Percentiles rank a stretch among this genome's conserved stretches.
phyloP scores from a whole-genome alignment of 352 stramenopile genomes.

The Pythium sukuiense region DNA sequence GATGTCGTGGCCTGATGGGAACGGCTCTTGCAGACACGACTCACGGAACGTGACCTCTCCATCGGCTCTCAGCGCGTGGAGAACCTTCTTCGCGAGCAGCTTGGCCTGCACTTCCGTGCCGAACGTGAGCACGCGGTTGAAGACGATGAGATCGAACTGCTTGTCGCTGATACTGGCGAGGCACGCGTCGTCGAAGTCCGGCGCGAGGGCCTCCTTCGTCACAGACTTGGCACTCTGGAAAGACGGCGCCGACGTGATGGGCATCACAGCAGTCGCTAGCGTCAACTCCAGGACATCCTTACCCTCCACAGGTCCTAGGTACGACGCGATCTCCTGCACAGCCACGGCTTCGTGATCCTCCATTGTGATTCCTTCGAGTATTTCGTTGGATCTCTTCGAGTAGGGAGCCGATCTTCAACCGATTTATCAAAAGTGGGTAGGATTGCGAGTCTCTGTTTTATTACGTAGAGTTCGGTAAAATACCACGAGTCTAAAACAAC shows the following conservation, averaged over 20 bases:
- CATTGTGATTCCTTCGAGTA: conserved; percentile 4
- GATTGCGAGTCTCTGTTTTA: neutral
- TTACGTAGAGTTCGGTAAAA: conserved; percentile 10
- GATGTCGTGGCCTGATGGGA: conserved; percentile 28
- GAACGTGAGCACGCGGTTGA: conserved; percentile 44
- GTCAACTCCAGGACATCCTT: conserved; percentile 41
- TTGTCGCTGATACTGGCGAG: conserved; percentile 18
- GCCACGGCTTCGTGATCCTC: conserved; percentile 25
- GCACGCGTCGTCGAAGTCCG: conserved; percentile 31
- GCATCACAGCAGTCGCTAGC: conserved; percentile 24
- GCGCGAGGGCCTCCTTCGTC: conserved; percentile 26
- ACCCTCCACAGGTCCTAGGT: conserved; percentile 24
- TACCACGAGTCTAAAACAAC: conserved; percentile 3
- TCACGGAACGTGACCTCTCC: conserved; percentile 37
- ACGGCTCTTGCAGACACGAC: conserved; percentile 38
- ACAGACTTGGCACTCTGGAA: conserved; percentile 28
- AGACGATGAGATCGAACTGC: conserved; percentile 38
- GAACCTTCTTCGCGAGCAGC: conserved; percentile 28
- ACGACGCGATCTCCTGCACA: conserved; percentile 29
- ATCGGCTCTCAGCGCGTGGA: conserved; percentile 32
- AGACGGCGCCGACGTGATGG: conserved; percentile 18
- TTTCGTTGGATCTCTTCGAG: neutral
- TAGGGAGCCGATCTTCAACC: conserved; percentile 8
- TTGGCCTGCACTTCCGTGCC: conserved; percentile 29
- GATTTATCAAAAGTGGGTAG: conserved; percentile 2